Percentiles rank a stretch among this genome's conserved stretches.
These are phyloP conservation scores for Anacardium occidentale DNA, from an alignment of 345 rosid species.

Conservation along the genomic window DNA sequence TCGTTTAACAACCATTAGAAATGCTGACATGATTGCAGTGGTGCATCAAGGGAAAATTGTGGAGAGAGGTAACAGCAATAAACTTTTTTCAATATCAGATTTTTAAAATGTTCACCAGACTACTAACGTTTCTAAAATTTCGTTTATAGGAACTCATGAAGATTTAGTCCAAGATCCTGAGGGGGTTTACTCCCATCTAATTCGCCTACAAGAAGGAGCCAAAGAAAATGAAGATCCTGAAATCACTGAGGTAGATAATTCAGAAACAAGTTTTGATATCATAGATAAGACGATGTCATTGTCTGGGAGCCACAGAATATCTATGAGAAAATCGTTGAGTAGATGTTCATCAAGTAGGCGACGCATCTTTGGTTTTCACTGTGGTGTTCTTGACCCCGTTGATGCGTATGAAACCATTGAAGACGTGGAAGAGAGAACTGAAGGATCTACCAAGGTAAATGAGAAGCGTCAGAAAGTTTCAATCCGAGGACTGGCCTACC, in stretches of 20 bases:
- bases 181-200: slow-evolving; percentile 72
- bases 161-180: slow-evolving; percentile 59
- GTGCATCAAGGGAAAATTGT: slow-evolving; percentile 72
- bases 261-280: slow-evolving; percentile 1
- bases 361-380: slow-evolving; percentile 38
- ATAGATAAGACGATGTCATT: slow-evolving; percentile 17
- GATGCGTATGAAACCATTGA: slow-evolving; percentile 27
- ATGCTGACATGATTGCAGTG: slow-evolving; percentile 68
- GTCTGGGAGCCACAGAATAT: slow-evolving; percentile 30
- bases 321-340: slow-evolving; percentile 37
- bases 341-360: slow-evolving; percentile 45
- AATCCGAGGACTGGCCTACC: slow-evolving; percentile 49
- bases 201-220: slow-evolving; percentile 71
- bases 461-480: slow-evolving; percentile 51
- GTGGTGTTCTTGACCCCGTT: slow-evolving; percentile 32
- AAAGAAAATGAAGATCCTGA: slow-evolving; percentile 27
- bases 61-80: slow-evolving; percentile 60
- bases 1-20: slow-evolving; percentile 73
- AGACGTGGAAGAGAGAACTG: slow-evolving; percentile 8
- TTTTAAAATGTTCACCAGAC: neutral
- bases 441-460: neutral
- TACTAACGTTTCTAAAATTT: neutral
- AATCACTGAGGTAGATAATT: slow-evolving; percentile 9
- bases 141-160: slow-evolving; percentile 50
- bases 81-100: neutral